Evolutionary conservation across 768 basidiomycete species (phyloP), one percentile per base, ranked within the genome.

Genomic region (Pleurotus citrinopileatus): DNA sequence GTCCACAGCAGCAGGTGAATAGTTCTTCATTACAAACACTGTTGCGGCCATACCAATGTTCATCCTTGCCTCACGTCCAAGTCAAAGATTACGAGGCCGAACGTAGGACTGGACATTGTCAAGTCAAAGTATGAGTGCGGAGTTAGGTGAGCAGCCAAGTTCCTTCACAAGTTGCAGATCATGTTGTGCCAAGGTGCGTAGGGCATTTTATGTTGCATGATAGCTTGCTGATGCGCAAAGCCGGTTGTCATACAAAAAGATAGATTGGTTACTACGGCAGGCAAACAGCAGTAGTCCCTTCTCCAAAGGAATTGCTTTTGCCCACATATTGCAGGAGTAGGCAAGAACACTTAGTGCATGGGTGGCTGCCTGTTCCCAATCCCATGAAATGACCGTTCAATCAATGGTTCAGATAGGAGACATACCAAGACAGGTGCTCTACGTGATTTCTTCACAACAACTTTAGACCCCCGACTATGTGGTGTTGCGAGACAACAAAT

Each of bases 71-170:
- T 60, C 57, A 13, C 59, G 53, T 2, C 63, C 66, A 27, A 63
- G 34, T 15, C 65, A 59, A 13, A 29, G 9, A 34, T 67, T 55
- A 8, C 63, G 54, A 19, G 57, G 61, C 10, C 46, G 32, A 19
- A 55, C 17, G 28, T 67, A 60, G 4, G 59, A 46, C 46, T 66
- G 66, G 6, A 66, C 57, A 56, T 59, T 71, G 38, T 63, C 60
- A 3, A 61, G 34, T 19, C 55, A 47, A 7, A 63, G 22, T 6
- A 63, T 45, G 13, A 34, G 34, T 13, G 55, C 38, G 4, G 46
- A 36, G 20, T 22, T 17, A 4, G 45, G 27, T 6, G 27, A 25
- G 25, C 22, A 22, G 15, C 45, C 45, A 26, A 26, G 45, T 28
- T 54, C 42, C 22, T 26, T n/a, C 5, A 59, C 28, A 2, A 44